Evolutionary conservation across 345 rosid species (phyloP).

Genomic region (Draba incana): DNA sequence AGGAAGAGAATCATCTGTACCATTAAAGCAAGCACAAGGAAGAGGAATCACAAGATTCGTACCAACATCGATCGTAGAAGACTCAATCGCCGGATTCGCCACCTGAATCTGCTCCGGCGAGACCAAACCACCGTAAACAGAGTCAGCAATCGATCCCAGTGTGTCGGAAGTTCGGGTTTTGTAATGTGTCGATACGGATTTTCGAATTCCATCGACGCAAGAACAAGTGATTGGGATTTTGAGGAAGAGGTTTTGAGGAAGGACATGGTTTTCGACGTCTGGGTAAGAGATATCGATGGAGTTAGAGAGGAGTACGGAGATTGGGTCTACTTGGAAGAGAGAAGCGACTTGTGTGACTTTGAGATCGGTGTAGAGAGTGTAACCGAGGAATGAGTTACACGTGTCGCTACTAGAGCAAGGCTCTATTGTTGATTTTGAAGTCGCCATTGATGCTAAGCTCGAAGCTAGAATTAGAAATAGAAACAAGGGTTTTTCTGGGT

Average conservation of each 20-base stretch:
- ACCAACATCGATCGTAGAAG: conserved; percentile 73
- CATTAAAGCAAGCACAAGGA: conserved; percentile 94
- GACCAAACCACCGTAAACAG: conserved; percentile 76
- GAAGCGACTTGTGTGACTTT: conserved; percentile 89
- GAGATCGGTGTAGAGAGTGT: conserved; percentile 92
- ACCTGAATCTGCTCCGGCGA: conserved; percentile 89
- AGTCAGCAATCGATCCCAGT: conserved; percentile 58
- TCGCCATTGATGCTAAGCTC: conserved; percentile 43
- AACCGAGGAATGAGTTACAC: conserved; percentile 85
- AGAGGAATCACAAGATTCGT: conserved; percentile 72
- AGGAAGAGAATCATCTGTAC: conserved; percentile 78
- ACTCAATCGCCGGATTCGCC: conserved; percentile 71
- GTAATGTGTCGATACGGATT: conserved; percentile 75
- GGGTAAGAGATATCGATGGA: conserved; percentile 92
- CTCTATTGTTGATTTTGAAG: conserved; percentile 87
- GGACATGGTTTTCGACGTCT: conserved; percentile 90
- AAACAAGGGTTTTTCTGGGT: conserved; percentile 33
- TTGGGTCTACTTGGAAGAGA: conserved; percentile 89
- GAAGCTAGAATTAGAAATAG: conserved; percentile 44
- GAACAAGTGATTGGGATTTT: conserved; percentile 79
- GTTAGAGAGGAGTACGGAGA: conserved; percentile 71
- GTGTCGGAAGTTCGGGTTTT: conserved; percentile 88
- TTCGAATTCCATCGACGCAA: conserved; percentile 89
- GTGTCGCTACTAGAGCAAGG: conserved; percentile 82
- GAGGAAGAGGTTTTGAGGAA: conserved; percentile 81